Base-by-base conservation (phyloP, 768 basidiomycete species). In the Pisolithus orientalis region DNA sequence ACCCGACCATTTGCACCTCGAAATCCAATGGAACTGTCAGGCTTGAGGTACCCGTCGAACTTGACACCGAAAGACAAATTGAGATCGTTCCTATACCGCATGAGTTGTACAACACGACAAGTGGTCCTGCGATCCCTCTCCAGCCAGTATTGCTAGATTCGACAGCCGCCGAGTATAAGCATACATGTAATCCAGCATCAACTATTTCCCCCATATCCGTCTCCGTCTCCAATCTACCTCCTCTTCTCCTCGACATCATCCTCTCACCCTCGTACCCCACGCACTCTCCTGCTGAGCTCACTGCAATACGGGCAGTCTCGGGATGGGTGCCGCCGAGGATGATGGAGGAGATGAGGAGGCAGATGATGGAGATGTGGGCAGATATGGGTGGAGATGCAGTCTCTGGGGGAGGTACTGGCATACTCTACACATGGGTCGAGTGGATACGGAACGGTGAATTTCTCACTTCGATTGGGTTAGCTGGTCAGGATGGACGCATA, bases 361-460 rank as follows among this genome's bases (percentile, higher is more conserved):
- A 63, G 9, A 69, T 90, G 46, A 53, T 63, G n/a, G 69, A 72
- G 1, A 79, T 78, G 74, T 90, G 86, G 85, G 72, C 75, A 48
- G 63, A 72, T 6, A 44, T 44, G 44, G 44, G 59, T 10, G 58
- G 62, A 28, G 56, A 49, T 3, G 7, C 27, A n/a, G 8, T 25
- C 27, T 27, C 24, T 25, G 44, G 44, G 10, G 83, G 82, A 16
- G 58, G 60, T 4, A 77, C 84, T 34, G 76, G 77, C 21, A 71
- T 85, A 5, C 70, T 91, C 4, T 90, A 83, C 58, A 72, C 69
- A 38, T 88, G 86, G 86, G 72, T 87, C 44, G 87, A 90, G 64
- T 83, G 74, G 66, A 75, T 90, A 47, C 79, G 82, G 24, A 79
- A 73, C 8, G 87, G 82, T 4, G 80, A 83, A 32, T 87, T 90